phyloP scores from a whole-genome alignment of 2,329 filamentous ascomycete species.

The Calonectria hawksworthii region DNA sequence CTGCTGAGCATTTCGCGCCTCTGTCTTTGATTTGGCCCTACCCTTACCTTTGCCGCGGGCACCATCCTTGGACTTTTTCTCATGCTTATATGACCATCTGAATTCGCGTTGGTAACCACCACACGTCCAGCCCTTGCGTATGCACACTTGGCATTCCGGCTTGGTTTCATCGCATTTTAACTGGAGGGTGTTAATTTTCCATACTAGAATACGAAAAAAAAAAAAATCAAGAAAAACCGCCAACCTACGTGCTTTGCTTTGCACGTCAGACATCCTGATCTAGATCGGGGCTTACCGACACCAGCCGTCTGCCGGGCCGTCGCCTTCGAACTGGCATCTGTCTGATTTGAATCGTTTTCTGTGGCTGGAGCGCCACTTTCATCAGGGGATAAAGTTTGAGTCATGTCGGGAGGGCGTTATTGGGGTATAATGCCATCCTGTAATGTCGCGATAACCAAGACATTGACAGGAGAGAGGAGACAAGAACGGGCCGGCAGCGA shows the following conservation, averaged over 20 bases:
- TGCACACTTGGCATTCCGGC: constrained; percentile 27
- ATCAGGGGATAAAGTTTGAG: constrained; percentile 1
- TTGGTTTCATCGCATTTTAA: constrained; percentile 32
- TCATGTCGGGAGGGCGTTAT: constrained; percentile 19
- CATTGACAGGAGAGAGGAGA: constrained; percentile 12
- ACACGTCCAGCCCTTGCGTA: constrained; percentile 24
- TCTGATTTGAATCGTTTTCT: neutral
- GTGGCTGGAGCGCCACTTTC: neutral
- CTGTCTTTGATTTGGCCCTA: neutral
- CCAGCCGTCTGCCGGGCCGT: neutral
- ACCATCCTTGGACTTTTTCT: constrained; percentile 15
- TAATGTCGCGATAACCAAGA: neutral
- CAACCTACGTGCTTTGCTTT: constrained; percentile 29
- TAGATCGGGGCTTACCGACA: constrained; percentile 24
- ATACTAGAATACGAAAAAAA: neutral
- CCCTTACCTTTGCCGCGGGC: constrained; percentile 10
- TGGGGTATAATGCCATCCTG: constrained; percentile 18
- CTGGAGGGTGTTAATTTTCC: neutral
- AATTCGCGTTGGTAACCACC: constrained; percentile 28
- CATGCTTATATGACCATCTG: constrained; percentile 29
- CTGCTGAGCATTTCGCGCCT: neutral
- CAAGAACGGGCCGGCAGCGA: constrained; percentile 7
- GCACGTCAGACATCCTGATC: constrained; percentile 30
- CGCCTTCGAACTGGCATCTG: neutral
- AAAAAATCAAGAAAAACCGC: no score